Evolutionary conservation across 2,329 filamentous ascomycete species (phyloP), one percentile per base, ranked within the genome.

Genomic region (Aspergillus proliferans): DNA sequence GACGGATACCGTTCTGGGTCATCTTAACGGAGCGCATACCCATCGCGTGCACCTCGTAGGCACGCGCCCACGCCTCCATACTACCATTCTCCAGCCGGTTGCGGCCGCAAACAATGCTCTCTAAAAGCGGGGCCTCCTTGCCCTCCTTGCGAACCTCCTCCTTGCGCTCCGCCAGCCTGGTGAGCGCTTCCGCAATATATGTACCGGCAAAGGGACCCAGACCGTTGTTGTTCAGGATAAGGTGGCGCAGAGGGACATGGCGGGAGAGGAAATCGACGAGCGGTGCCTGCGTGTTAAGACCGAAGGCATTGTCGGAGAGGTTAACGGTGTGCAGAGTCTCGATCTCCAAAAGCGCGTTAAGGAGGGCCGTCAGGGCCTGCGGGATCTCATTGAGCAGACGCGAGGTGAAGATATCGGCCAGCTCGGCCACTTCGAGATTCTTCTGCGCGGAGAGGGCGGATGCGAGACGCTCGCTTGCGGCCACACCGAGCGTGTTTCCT

Each of bases 151-250:
- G 68, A 34, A 88, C 88, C 49, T 83, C 82, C 57, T 84, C 84
- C 75, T 97, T 97, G 74, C 88, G 90, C 54, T 80, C 80, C 49
- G 95, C 87, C 36, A 98, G 84, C 55, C 84, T 80, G 18, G 83
- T 86, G 47, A 98, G 84, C 6, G 93, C 88, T 66, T 96, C 85
- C 45, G 92, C 93, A 60, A 98, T 85, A 47, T 93, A 78, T 42
- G 88, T 88, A 50, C 93, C 93, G 8, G 92, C 92, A 53, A 90
- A 85, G 19, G 93, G 93, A 10, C 93, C 93, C 34, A 98, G 82
- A 24, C 93, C 93, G 70, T 98, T 98, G 79, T 98, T 98, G 79
- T 97, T 97, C 50, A 98, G 83, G 71, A 94, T 89, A 24, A 98
- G 82, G 71, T 96, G 91, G 71, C 91, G 90, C 39, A 98, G 84